Percentiles rank a stretch among this genome's conserved stretches.
Evolutionary conservation across 2,329 filamentous ascomycete genomes (phyloP).

Genomic region (Waltergamsia citrina): DNA sequence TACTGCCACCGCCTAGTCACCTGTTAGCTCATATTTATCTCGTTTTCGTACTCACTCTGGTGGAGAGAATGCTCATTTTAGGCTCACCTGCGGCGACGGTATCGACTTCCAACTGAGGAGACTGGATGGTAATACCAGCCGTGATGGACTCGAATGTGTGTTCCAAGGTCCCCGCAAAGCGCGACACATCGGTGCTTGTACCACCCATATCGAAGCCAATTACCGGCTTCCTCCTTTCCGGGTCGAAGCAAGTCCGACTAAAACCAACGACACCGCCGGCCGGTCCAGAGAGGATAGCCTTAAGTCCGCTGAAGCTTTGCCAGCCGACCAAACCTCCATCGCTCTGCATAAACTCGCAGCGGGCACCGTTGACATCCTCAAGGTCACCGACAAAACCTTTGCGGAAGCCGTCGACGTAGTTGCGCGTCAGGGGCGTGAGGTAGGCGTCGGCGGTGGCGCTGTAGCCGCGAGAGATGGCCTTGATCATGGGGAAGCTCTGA

Average conservation of each 20-base stretch:
- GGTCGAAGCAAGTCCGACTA: constrained; percentile 81
- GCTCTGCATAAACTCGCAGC: constrained; percentile 93
- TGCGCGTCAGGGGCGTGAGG: constrained; percentile 28
- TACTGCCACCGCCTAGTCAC: constrained; percentile 4
- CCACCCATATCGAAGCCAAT: constrained; percentile 96
- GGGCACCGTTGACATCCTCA: constrained; percentile 57
- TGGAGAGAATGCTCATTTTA: constrained; percentile 32
- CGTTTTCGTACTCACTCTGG: too few species aligned
- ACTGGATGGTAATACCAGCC: constrained; percentile 87
- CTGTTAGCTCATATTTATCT: background rate
- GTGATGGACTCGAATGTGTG: constrained; percentile 93
- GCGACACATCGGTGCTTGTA: constrained; percentile 83
- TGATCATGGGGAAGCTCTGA: constrained; percentile 32
- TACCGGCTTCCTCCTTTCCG: constrained; percentile 70
- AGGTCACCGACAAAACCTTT: constrained; percentile 72
- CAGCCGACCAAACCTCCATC: constrained; percentile 68
- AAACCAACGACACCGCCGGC: constrained; percentile 90
- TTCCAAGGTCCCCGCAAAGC: constrained; percentile 68
- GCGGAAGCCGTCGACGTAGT: constrained; percentile 61
- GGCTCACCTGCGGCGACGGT: constrained; percentile 76
- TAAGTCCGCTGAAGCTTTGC: constrained; percentile 71
- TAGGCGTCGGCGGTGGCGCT: constrained; percentile 34
- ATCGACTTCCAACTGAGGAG: constrained; percentile 87
- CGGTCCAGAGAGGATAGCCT: constrained; percentile 78
- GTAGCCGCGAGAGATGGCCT: constrained; percentile 28